phyloP scores from a whole-genome alignment of 805 yeast genomes.

The Scheffersomyces ergatensis region DNA sequence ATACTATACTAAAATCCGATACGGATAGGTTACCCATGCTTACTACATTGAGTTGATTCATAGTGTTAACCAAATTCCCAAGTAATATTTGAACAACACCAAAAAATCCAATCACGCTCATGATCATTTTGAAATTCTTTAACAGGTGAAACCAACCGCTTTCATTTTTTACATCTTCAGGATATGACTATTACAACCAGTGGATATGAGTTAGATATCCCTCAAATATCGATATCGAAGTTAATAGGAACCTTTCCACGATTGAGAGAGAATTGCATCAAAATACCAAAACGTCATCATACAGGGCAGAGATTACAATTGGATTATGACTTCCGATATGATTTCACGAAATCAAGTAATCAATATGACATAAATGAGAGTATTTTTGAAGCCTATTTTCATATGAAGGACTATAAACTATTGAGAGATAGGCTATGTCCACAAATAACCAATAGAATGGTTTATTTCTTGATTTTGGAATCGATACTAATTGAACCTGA shows the following conservation, averaged over 20 bases:
- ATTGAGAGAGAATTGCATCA: background rate
- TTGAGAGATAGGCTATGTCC: constrained; percentile 15
- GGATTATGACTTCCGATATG: constrained; percentile 3
- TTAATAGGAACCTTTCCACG: constrained; percentile 1
- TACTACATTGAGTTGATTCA: too few relatives aligned
- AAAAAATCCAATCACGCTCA: too few relatives aligned
- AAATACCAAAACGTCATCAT: background rate
- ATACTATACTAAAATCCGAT: too few relatives aligned
- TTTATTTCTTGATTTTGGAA: constrained; percentile 14
- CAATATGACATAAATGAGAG: constrained; percentile 15
- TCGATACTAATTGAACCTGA: constrained; percentile 5
- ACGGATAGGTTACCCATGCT: too few relatives aligned
- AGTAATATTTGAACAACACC: too few relatives aligned
- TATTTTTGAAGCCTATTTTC: constrained; percentile 10
- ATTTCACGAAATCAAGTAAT: constrained; percentile 9
- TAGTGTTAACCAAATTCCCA: too few relatives aligned
- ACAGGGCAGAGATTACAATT: background rate
- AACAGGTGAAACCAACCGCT: too few relatives aligned
- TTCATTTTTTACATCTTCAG: too few relatives aligned
- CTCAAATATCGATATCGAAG: background rate
- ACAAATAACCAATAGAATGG: constrained; percentile 15
- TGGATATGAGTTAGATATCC: background rate
- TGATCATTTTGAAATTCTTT: too few relatives aligned
- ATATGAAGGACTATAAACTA: constrained; percentile 6
- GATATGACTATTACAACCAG: background rate